Conservation (phyloP, 2,329 filamentous ascomycete species). For the Pseudocercospora fijiensis region DNA sequence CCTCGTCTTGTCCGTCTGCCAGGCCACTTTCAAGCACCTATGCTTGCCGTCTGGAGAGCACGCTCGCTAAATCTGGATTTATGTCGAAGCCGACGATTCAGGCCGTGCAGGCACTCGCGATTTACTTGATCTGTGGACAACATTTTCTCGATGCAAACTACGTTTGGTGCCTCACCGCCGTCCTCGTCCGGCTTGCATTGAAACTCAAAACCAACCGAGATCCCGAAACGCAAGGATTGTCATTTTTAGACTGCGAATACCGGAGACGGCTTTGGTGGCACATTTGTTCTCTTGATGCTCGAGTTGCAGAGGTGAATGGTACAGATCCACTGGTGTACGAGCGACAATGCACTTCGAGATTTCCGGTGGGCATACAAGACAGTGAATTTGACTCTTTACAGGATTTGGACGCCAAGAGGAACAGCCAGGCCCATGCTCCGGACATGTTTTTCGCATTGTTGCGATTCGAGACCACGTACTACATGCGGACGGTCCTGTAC, state of each 20-base stretch:
- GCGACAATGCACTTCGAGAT: conserved; percentile 22
- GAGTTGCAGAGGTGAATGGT: conserved; percentile 21
- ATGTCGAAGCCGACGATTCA: conserved; percentile 21
- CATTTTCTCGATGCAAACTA: conserved; percentile 19
- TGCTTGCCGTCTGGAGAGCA: conserved; percentile 17
- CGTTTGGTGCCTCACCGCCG: conserved; percentile 23
- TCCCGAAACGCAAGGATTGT: conserved; percentile 21
- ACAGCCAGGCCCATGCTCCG: conserved; percentile 11
- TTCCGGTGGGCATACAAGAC: conserved; percentile 21
- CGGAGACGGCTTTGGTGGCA: conserved; percentile 29
- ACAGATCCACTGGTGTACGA: conserved; percentile 27
- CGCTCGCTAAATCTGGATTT: conserved; percentile 21
- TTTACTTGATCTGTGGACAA: conserved; percentile 23
- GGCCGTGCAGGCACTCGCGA: conserved; percentile 22
- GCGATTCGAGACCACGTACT: conserved; percentile 28
- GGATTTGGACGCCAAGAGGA: conserved; percentile 17
- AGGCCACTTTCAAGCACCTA: conserved; percentile 16
- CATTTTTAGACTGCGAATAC: conserved; percentile 24
- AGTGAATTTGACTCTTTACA: conserved; percentile 15
- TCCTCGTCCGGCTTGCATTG: conserved; percentile 23
- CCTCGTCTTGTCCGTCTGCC: conserved; percentile 7
- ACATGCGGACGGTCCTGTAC: conserved; percentile 26
- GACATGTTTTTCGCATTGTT: conserved; percentile 24
- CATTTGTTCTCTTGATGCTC: conserved; percentile 26
- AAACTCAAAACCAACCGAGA: conserved; percentile 27